Conservation (phyloP, 768 basidiomycete genomes). For the Chalciporus piperatus region DNA sequence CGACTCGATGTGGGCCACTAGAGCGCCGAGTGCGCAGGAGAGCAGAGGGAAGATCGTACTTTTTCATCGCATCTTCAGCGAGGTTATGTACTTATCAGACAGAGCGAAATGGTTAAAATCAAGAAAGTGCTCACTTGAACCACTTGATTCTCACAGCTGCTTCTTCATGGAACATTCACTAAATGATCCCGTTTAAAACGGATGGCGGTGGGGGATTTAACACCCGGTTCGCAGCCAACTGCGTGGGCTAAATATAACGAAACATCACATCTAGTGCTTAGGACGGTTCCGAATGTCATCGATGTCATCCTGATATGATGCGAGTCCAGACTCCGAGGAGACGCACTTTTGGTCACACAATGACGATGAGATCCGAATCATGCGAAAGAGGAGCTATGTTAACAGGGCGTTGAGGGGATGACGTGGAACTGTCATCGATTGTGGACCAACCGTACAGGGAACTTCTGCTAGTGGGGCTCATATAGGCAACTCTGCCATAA, state of each 20-base stretch:
- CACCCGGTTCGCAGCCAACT: conserved; percentile 4
- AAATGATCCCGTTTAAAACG: conserved; percentile 20
- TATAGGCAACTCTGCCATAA: conserved; percentile 13
- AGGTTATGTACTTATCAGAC: conserved; percentile 7
- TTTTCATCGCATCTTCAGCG: neutral
- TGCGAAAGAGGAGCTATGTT: conserved; percentile 6
- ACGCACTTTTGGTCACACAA: conserved; percentile 1
- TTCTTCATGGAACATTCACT: conserved; percentile 16
- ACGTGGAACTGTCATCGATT: conserved; percentile 20
- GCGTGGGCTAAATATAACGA: conserved; percentile 11
- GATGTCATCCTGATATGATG: conserved; percentile 8
- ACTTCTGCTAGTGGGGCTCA: neutral
- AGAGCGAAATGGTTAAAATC: conserved; percentile 5
- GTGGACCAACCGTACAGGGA: conserved; percentile 3
- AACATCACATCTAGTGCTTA: conserved; percentile 8
- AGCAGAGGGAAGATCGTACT: neutral
- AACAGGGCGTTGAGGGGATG: conserved; percentile 14
- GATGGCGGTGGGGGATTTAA: conserved; percentile 9
- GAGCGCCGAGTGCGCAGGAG: neutral
- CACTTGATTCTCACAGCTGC: conserved; percentile 15
- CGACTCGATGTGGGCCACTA: conserved; percentile 3
- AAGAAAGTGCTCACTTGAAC: neutral
- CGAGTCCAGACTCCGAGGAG: conserved; percentile 8
- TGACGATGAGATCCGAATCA: conserved; percentile 18
- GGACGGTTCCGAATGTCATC: conserved; percentile 25